Evolutionary conservation across 2,329 filamentous ascomycete species (phyloP).

Genomic region (Aspergillus sp.): DNA sequence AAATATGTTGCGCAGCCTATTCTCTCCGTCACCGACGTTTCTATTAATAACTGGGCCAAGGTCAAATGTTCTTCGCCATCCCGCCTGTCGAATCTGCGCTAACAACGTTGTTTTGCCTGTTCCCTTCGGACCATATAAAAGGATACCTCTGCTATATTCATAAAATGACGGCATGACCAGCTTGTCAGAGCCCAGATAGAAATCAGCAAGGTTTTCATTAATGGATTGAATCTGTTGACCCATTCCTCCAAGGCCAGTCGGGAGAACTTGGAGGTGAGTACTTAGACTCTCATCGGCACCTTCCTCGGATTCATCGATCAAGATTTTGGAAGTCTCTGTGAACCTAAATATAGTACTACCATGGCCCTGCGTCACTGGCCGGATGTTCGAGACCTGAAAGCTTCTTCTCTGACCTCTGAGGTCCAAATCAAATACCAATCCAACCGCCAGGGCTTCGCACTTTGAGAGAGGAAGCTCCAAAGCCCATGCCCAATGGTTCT

Average conservation of each 20-base stretch:
- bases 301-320: conserved; percentile 29
- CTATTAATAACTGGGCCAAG: conserved; percentile 34
- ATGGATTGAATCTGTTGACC: conserved; percentile 62
- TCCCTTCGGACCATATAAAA: conserved; percentile 78
- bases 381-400: conserved; percentile 63
- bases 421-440: conserved; percentile 67
- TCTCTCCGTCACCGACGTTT: conserved; percentile 45
- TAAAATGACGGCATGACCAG: conserved; percentile 43
- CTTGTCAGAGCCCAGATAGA: conserved; percentile 40
- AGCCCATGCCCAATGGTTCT: conserved; percentile 50
- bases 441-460: conserved; percentile 68
- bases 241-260: conserved; percentile 66
- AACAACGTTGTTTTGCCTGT: conserved; percentile 82
- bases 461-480: conserved; percentile 47
- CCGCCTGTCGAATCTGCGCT: conserved; percentile 62
- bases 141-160: conserved; percentile 56
- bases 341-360: conserved; percentile 37
- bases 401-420: conserved; percentile 58
- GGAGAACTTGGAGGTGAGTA: conserved; percentile 31
- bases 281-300: conserved; percentile 13
- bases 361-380: conserved; percentile 42
- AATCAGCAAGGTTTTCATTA: conserved; percentile 64
- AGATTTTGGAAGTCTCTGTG: conserved; percentile 32
- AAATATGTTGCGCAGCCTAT: conserved; percentile 67
- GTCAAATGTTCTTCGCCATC: conserved; percentile 69